Base-by-base conservation (phyloP, 495 filamentous ascomycete species). In the Penicillium silybi region DNA sequence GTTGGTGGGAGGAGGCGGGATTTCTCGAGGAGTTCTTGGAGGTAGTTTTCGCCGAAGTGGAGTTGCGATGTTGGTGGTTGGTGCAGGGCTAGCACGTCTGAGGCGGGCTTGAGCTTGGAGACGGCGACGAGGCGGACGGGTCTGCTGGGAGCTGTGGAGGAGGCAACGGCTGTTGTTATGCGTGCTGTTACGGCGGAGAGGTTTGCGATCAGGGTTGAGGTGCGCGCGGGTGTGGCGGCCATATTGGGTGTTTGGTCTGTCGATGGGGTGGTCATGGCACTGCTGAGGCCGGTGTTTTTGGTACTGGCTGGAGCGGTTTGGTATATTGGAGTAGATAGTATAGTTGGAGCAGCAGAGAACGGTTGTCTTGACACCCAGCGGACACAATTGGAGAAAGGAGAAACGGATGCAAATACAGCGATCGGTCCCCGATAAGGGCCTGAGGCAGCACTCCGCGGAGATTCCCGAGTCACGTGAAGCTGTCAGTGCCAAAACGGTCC, bases 41-140 rank as follows among this genome's bases (percentile, higher is more conserved):
- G 79, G 76, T 98, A 98, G 74, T 98, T 98, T 71, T 98, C 93
- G 55, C 93, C 93, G 68, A 97, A 97, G 70, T 97, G 90, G 44
- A 75, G 58, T 38, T 96, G 92, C 0, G 61, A 41, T 17, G 74
- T 67, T 0, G 78, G 75, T 1, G 78, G 59, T 51, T 82, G 72
- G 73, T 95, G 86, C 2, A 98, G 79, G 44, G 89, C 84, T 38
- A 95, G 77, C 62, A 97, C 84, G 71, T 97, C 95, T 47, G 86
- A 83, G 46, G 84, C 88, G 10, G 93, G 90, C 68, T 97, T 96
- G 57, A 93, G 78, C 67, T 98, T 98, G 16, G 90, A 96, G 45
- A 98, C 92, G 27, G 91, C 91, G 20, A 98, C 87, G 20, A 97
- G 76, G 17, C 93, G 86, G 48, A 95, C 50, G 10, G 67, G 52